A percentile compares a stretch with the other conserved stretches of the same genome.
These are phyloP conservation scores for Fusarium lateritium DNA, from an alignment of 2,329 filamentous ascomycete species.

Conservation along the genomic window DNA sequence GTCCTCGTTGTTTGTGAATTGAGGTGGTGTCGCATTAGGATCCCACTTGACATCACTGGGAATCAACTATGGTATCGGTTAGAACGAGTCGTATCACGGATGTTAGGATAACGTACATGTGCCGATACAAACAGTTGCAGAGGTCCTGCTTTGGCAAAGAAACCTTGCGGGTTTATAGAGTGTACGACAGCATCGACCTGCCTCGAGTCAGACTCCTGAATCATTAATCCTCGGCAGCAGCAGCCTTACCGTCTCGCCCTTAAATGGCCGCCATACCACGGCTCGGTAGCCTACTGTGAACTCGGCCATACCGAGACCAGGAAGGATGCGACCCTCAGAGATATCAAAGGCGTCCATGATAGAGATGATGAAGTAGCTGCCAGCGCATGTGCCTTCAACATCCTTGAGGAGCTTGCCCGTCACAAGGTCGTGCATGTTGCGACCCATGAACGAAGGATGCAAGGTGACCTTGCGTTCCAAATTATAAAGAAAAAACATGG, in stretches of 20 bases:
- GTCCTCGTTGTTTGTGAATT: conserved; percentile 95
- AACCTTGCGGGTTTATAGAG: conserved; percentile 91
- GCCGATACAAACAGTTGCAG: conserved; percentile 85
- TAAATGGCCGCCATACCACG: conserved; percentile 97
- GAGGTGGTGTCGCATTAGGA: conserved; percentile 94
- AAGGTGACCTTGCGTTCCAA: conserved; percentile 95
- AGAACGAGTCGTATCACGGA: conserved; percentile 12
- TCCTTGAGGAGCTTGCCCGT: conserved; percentile 91
- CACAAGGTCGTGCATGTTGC: conserved; percentile 92
- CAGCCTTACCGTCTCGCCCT: conserved; percentile 89
- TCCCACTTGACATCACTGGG: conserved; percentile 94
- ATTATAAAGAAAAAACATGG: conserved; percentile 98
- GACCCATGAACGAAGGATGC: conserved; percentile 96
- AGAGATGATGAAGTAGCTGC: conserved; percentile 97
- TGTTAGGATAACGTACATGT: conserved; percentile 72
- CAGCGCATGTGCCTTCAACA: conserved; percentile 94
- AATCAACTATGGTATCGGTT: conserved; percentile 76
- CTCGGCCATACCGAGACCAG: conserved; percentile 91
- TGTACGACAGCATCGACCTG: conserved; percentile 95
- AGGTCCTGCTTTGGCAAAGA: conserved; percentile 88
- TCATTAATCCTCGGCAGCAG: conserved; percentile 31
- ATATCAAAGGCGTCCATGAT: conserved; percentile 98
- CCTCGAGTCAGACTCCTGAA: conserved; percentile 52
- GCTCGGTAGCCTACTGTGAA: conserved; percentile 96
- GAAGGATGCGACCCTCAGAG: conserved; percentile 91